Base-by-base conservation (phyloP, 495 filamentous ascomycete species). In the Penicillium samsonianum region DNA sequence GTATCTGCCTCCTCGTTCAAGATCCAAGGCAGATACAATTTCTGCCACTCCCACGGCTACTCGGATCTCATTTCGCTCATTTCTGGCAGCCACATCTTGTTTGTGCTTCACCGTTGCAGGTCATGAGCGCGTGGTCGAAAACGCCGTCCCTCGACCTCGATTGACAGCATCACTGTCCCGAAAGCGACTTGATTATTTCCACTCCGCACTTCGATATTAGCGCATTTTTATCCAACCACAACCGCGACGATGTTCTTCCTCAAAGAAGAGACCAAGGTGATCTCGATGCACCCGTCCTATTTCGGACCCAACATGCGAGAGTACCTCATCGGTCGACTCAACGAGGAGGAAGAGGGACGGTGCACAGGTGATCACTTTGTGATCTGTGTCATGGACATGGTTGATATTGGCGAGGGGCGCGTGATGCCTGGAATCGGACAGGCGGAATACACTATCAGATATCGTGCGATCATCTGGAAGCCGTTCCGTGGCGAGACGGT, bases 401-500 rank as follows among this genome's bases (percentile, higher is more conserved):
- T 91, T 54, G 87, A 96, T 59, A 89, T 98, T 62, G 93, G 90
- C 16, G 89, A 95, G 61, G 94, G 95, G 5, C 85, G 89, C 44
- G 92, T 99, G 59, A 84, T 97, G 30, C 93, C 94, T 0, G 88
- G 91, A 4, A 91, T 85, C 57, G 94, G 91, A 16, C 77, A 91
- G 48, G 94, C 95, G 20, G 91, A 97, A 70, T 99, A 96, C 73
- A 96, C 89, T 0, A 90, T 98, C 42, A 86, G 87, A 61, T 99
- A 96, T 67, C 89, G 91, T 49, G 94, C 94, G 35, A 91, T 99
- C 41, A 92, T 99, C 45, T 99, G 92, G 92, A 82, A 91, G 65
- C 94, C 94, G 10, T 99, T 97, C 80, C 90, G 91, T 67, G 91
- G 92, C 57, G 94, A 99, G 79, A 92, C 92, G 58, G 94, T 96